phyloP scores from a whole-genome alignment of 192 early-diverging fungal genomes.

The Podila epicladia region DNA sequence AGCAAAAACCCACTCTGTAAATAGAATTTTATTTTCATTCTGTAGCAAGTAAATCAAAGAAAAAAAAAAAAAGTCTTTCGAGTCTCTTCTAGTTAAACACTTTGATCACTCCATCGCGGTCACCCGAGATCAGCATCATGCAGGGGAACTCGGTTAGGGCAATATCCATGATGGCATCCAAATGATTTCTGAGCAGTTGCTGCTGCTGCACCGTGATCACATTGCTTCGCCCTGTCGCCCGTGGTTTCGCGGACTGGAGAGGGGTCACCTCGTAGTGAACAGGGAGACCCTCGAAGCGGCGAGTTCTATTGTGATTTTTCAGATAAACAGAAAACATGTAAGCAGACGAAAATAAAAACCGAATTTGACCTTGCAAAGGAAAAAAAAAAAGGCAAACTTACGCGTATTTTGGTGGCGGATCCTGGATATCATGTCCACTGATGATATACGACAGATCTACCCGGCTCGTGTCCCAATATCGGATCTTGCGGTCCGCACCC shows the following conservation, averaged over 20 bases:
- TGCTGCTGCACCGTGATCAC: constrained; percentile 61
- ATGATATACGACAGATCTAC: constrained; percentile 82
- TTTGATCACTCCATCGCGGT: constrained; percentile 84
- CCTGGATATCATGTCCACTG: constrained; percentile 66
- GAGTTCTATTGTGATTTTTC: constrained; percentile 52
- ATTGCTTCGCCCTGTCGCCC: constrained; percentile 48
- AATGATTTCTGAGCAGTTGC: constrained; percentile 67
- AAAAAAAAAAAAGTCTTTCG: not conserved
- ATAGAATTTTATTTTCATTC: too few relatives aligned
- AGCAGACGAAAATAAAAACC: not conserved
- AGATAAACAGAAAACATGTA: not conserved
- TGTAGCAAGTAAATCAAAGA: not conserved
- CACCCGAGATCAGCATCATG: constrained; percentile 79
- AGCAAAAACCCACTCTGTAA: not conserved
- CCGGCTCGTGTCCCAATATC: constrained; percentile 81
- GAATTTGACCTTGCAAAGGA: not conserved
- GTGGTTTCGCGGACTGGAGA: constrained; percentile 40
- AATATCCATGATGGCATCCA: constrained; percentile 81
- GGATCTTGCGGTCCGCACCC: constrained; percentile 86
- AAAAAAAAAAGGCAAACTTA: constrained; percentile 34
- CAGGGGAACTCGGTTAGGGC: constrained; percentile 72
- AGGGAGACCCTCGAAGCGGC: constrained; percentile 60
- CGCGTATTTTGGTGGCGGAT: constrained; percentile 69
- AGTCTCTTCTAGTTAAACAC: constrained; percentile 41
- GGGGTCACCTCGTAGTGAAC: constrained; percentile 68